Percentiles rank a stretch among this genome's conserved stretches.
Evolutionary conservation across 306 rosid genomes (phyloP).

Genomic region (Ormosia semicastrata): DNA sequence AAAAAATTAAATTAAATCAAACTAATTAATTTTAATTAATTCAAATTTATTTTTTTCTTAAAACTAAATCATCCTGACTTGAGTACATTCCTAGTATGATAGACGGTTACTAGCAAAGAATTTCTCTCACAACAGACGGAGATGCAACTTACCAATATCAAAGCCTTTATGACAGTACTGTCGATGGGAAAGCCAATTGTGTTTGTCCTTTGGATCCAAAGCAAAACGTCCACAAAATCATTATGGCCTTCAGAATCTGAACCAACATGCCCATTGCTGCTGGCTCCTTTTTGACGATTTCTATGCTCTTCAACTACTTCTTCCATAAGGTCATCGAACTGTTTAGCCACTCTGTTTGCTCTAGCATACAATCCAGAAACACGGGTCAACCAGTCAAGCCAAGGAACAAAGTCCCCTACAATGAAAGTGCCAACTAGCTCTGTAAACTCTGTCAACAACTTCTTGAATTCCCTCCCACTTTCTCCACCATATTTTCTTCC

Average conservation of each 20-base stretch:
- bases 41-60: no score
- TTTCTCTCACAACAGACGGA: no score
- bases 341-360: constrained; percentile 35
- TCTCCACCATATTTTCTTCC: constrained; percentile 42
- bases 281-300: neutral
- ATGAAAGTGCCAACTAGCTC: constrained; percentile 30
- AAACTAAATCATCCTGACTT: no score
- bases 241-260: neutral
- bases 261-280: neutral
- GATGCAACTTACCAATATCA: constrained; percentile 36
- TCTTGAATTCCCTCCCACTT: constrained; percentile 17
- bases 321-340: constrained; percentile 43
- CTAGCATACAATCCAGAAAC: constrained; percentile 30
- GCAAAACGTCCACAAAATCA: constrained; percentile 49
- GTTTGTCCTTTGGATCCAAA: constrained; percentile 25
- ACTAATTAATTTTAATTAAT: no score
- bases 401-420: constrained; percentile 44
- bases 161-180: constrained; percentile 30
- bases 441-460: constrained; percentile 20
- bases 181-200: constrained; percentile 31
- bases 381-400: constrained; percentile 42
- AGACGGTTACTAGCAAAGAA: no score
- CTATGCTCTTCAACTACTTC: constrained; percentile 42
- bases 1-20: no score
- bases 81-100: no score